These are phyloP conservation scores for Calonectria pseudoturangicola DNA, from an alignment of 2,329 filamentous ascomycete species.

Conservation along the genomic window DNA sequence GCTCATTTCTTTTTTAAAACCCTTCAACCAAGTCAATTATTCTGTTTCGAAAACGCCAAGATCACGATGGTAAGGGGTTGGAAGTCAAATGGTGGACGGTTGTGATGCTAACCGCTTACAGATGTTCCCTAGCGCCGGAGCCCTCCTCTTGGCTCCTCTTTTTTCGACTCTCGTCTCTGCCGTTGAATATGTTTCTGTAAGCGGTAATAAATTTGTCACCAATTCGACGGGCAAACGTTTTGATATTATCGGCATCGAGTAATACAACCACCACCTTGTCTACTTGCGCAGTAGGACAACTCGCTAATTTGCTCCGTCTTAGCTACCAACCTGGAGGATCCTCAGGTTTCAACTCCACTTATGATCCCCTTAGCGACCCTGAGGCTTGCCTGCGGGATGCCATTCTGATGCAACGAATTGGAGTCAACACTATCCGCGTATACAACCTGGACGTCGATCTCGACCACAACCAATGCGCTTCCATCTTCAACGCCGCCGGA, in stretches of 20 bases:
- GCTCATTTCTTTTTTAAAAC: not conserved
- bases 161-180: not conserved
- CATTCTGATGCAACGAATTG: conserved; percentile 14
- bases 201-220: conserved; percentile 15
- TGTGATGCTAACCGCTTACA: not conserved
- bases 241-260: conserved; percentile 11
- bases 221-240: not conserved
- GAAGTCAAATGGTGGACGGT: not conserved
- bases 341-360: not conserved
- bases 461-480: conserved; percentile 15
- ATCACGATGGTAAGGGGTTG: not conserved
- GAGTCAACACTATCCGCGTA: conserved; percentile 20
- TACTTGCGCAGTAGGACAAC: not conserved
- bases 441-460: conserved; percentile 15
- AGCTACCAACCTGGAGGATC: conserved; percentile 25
- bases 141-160: conserved; percentile 6
- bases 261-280: not conserved
- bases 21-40: conserved; percentile 1
- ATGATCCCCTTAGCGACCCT: conserved; percentile 19
- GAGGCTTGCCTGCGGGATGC: conserved; percentile 20
- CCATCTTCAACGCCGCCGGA: conserved; percentile 21
- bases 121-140: not conserved
- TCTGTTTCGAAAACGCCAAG: not conserved
- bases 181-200: conserved; percentile 19
- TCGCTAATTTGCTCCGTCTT: not conserved